Conservation (phyloP, 1,139 yeast genomes). For the Meyerozyma guilliermondii region DNA sequence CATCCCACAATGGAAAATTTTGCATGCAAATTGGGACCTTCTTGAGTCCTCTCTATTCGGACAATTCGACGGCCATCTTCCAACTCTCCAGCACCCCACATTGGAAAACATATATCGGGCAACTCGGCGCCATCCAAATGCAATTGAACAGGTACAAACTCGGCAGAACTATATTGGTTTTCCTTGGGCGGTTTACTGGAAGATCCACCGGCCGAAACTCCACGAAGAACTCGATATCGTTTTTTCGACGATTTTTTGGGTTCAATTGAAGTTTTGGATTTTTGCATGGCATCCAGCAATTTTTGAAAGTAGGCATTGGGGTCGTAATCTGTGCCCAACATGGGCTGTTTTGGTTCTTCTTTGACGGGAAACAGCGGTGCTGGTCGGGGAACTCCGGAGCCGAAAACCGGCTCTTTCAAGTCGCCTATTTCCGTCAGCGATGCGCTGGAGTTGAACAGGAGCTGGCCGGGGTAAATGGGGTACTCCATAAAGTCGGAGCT, state of each 20-base stretch:
- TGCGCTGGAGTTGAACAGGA: neutral
- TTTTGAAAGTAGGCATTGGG: neutral
- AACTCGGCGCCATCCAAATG: constrained; percentile 39
- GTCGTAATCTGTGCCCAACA: neutral
- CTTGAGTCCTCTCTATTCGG: constrained; percentile 51
- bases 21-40: constrained; percentile 41
- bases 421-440: neutral
- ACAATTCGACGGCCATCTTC: constrained; percentile 52
- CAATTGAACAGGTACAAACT: constrained; percentile 44
- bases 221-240: constrained; percentile 46
- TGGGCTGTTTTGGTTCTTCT: neutral
- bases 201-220: constrained; percentile 56
- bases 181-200: constrained; percentile 52
- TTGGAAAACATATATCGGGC: constrained; percentile 44
- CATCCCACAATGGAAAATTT: constrained; percentile 49
- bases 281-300: neutral
- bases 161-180: constrained; percentile 24
- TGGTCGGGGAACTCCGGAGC: neutral
- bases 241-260: constrained; percentile 6
- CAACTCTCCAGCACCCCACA: constrained; percentile 44
- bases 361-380: neutral
- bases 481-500: too few species aligned
- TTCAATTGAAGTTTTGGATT: too few species aligned
- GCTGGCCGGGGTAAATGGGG: neutral
- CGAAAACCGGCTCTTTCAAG: neutral